These are phyloP conservation scores for Myriosclerotinia duriaeana DNA, from an alignment of 2,329 filamentous ascomycete genomes.

Conservation along the genomic window DNA sequence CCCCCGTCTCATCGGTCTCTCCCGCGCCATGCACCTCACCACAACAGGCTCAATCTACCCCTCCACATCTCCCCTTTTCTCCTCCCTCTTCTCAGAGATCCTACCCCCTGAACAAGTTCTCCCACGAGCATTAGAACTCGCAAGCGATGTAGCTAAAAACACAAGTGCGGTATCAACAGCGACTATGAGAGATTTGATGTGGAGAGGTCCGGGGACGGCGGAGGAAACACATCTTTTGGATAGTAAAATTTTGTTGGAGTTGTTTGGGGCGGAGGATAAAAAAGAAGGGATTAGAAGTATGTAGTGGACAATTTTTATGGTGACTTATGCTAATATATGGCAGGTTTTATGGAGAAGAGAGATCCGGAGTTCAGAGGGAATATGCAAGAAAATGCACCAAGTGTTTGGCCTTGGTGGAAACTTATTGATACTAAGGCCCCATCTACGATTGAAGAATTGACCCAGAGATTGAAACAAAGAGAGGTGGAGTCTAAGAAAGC, in stretches of 20 bases:
- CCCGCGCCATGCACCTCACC: conserved; percentile 61
- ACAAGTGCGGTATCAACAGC: conserved; percentile 63
- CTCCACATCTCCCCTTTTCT: conserved; percentile 51
- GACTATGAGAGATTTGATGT: conserved; percentile 73
- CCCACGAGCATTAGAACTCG: conserved; percentile 62
- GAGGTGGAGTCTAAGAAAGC: not conserved
- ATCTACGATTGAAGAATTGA: conserved; percentile 35
- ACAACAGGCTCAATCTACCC: conserved; percentile 66
- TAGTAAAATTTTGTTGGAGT: conserved; percentile 59
- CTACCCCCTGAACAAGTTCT: conserved; percentile 61
- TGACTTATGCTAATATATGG: not conserved
- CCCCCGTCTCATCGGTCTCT: conserved; percentile 65
- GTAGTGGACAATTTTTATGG: not conserved
- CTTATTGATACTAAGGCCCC: conserved; percentile 46
- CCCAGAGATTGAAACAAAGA: conserved; percentile 27
- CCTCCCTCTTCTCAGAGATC: conserved; percentile 65
- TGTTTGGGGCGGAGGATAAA: conserved; percentile 57
- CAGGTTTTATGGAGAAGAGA: conserved; percentile 58
- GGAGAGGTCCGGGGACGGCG: conserved; percentile 54
- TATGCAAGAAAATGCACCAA: conserved; percentile 55
- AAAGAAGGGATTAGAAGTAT: conserved; percentile 55
- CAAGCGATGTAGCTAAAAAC: conserved; percentile 64
- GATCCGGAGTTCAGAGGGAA: conserved; percentile 55
- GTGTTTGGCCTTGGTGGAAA: conserved; percentile 61
- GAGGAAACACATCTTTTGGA: conserved; percentile 73